Evolutionary conservation across 2,329 filamentous ascomycete genomes (phyloP).

Genomic region (Trichoderma simmonsii): DNA sequence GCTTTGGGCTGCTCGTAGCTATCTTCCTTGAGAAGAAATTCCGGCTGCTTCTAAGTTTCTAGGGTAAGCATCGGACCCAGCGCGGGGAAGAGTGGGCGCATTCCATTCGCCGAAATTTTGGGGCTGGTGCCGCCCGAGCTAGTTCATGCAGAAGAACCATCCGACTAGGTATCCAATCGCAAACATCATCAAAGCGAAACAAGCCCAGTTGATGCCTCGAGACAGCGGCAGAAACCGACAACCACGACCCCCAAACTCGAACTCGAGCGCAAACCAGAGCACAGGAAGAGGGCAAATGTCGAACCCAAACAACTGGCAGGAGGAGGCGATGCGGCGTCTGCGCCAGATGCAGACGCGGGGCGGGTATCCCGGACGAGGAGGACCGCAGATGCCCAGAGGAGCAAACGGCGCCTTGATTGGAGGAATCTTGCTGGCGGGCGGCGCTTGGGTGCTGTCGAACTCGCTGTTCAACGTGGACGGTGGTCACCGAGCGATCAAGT

Average conservation of each 20-base stretch:
- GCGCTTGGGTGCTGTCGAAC: conserved; percentile 53
- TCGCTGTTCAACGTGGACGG: conserved; percentile 84
- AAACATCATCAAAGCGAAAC: conserved; percentile 4
- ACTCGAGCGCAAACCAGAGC: not conserved
- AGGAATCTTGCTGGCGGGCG: conserved; percentile 46
- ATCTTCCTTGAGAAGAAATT: not conserved
- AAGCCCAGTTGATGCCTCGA: conserved; percentile 3
- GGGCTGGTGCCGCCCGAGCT: not conserved
- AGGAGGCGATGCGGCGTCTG: conserved; percentile 51
- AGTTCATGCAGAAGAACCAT: conserved; percentile 5
- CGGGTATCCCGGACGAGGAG: conserved; percentile 41
- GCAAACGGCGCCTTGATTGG: conserved; percentile 40
- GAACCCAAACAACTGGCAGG: conserved; percentile 41
- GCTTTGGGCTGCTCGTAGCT: not conserved
- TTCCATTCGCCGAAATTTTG: conserved; percentile 5
- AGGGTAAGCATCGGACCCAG: not conserved
- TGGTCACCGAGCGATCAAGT: conserved; percentile 98
- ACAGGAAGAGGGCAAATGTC: conserved; percentile 29
- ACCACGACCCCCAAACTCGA: not conserved
- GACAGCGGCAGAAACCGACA: conserved; percentile 1
- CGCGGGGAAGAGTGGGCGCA: conserved; percentile 7
- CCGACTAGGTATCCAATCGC: not conserved
- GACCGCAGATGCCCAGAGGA: conserved; percentile 41
- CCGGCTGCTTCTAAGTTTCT: not conserved
- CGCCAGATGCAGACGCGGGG: conserved; percentile 47